Evolutionary conservation across 345 rosid species (phyloP), one percentile per base, ranked within the genome.

Genomic region (Citrus glauca): DNA sequence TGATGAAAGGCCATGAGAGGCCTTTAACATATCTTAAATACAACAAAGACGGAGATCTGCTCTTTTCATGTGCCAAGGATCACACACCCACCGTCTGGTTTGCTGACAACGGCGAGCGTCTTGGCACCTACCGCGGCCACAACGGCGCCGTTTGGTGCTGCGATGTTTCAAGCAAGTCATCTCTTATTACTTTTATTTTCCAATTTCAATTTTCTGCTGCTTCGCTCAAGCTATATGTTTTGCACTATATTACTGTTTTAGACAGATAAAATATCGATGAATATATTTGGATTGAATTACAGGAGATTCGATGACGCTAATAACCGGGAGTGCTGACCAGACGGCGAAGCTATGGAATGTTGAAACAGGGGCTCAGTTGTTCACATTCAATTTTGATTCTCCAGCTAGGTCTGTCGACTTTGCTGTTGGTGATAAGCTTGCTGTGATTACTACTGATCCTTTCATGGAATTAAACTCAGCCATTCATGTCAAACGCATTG

Each of bases 1-100:
- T 94, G 91, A 92, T 96, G 97, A 94, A 93, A 84, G 99, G 99
- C 77, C 99, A 95, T 78, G 98, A 95, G 81, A 91, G 99, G 90
- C 98, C 99, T 40, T 82, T 94, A 68, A 96, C 98, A 45, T 96
- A 91, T 77, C 86, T 96, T 2, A 91, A 89, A 81, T 94, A 96
- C 86, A 96, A 96, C 84, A 87, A 89, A 79, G 99, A 94, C 32
- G 99, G 98, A 0, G 98, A 96, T 83, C 91, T 96, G 27, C 87
- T 96, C 25, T 92, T 96, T 86, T 94, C 99, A 33, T 94, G 99
- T 81, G 98, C 99, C 68, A 94, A 96, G 80, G 98, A 96, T 50
- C 98, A 94, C 83, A 90, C 80, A 16, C 98, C 98, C 50, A 94
- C 98, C 25, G 92, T 96, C 70, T 96, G 99, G 99, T 96, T 84